phyloP scores from a whole-genome alignment of 805 yeast species.

The Pichia exigua region DNA sequence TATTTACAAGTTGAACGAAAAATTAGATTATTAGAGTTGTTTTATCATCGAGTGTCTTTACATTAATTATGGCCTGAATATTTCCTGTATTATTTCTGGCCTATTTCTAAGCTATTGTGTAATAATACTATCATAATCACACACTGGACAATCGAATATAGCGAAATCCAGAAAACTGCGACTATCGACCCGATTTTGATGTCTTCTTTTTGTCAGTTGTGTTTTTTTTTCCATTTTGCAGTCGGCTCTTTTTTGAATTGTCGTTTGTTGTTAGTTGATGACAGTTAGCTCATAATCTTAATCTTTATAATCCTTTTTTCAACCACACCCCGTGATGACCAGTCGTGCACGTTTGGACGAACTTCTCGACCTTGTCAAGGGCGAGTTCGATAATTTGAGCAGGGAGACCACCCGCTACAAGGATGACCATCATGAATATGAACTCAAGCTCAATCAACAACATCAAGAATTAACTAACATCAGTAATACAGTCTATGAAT shows the following conservation, averaged over 20 bases:
- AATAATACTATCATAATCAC: too few relatives aligned
- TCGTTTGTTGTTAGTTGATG: not conserved
- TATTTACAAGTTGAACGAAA: not conserved
- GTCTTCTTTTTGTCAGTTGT: too few relatives aligned
- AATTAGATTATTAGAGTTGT: not conserved
- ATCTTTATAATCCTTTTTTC: not conserved
- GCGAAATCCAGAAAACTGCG: not conserved
- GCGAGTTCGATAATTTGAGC: slow-evolving; percentile 79
- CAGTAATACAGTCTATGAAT: slow-evolving; percentile 86
- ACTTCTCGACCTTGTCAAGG: slow-evolving; percentile 83
- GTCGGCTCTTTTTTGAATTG: not conserved
- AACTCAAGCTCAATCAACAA: slow-evolving; percentile 83
- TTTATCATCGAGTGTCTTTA: not conserved
- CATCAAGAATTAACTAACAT: slow-evolving; percentile 89
- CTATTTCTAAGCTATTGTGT: too few relatives aligned
- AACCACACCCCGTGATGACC: not conserved
- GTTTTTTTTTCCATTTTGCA: not conserved
- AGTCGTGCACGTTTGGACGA: slow-evolving; percentile 40
- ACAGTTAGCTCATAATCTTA: not conserved
- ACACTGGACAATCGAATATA: too few relatives aligned
- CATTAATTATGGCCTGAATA: too few relatives aligned
- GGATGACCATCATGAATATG: slow-evolving; percentile 89
- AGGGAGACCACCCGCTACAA: slow-evolving; percentile 81
- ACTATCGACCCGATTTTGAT: not conserved
- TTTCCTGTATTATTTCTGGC: too few relatives aligned